Evolutionary conservation across 2,329 filamentous ascomycete species (phyloP), one percentile per base, ranked within the genome.

Genomic region (Epichloe hybrida): DNA sequence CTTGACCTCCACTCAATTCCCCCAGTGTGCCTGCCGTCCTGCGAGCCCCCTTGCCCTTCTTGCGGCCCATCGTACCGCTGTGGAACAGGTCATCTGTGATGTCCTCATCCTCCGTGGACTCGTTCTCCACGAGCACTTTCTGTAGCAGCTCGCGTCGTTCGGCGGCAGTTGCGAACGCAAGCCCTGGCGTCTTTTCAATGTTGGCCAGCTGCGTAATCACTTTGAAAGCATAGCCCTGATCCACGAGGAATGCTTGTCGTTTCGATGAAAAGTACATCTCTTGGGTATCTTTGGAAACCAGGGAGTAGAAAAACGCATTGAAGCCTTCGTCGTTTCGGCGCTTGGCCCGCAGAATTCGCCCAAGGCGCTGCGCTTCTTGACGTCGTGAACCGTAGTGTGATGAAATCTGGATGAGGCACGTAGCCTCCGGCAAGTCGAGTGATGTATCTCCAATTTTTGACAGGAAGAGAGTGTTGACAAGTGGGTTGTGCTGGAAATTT

Each of bases 251-350:
- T 1, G 93, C 91, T 67, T 98, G 93, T 9, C 93, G 80, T 68
- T 96, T 97, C 4, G 89, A 90, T 0, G 91, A 96, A 66, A 95
- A 98, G 64, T 83, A 93, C 91, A 98, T 97, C 66, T 98, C 93
- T 54, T 90, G 84, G 0, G 93, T 98, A 64, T 98, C 93, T 66
- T 97, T 97, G 5, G 88, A 95, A 3, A 98, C 93, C 1, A 98
- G 77, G 0, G 88, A 95, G 70, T 98, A 98, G 72, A 98, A 98
- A 68, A 97, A 98, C 0, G 93, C 93, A 63, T 98, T 98, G 68
- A 98, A 98, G 7, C 93, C 93, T 66, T 97, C 93, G 59, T 98
- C 93, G 60, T 96, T 97, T 64, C 93, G 80, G 17, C 93, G 81
- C 70, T 98, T 98, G 13, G 93, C 93, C 68, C 93, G 80, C 3